These are phyloP conservation scores for Paraglomus occultum DNA, from an alignment of 192 early-diverging fungal species.

Conservation along the genomic window DNA sequence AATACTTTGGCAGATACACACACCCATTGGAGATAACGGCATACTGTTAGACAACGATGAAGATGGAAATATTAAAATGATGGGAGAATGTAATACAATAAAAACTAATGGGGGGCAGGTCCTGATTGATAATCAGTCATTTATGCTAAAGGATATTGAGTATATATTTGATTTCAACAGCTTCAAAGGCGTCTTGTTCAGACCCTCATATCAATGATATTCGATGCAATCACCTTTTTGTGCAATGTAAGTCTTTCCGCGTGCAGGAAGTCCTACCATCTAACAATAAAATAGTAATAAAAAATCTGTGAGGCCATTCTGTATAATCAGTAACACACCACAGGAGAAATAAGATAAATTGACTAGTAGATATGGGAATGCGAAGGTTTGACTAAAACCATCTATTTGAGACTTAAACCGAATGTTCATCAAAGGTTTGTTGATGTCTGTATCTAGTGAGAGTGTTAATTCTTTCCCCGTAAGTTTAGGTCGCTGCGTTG, in stretches of 20 bases:
- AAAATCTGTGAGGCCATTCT: too few relatives aligned
- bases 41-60: constrained; percentile 48
- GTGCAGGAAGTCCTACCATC: constrained; percentile 90
- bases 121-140: neutral
- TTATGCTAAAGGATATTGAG: neutral
- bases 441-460: too few relatives aligned
- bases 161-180: neutral
- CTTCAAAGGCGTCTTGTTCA: neutral
- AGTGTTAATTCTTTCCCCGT: too few relatives aligned
- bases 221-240: constrained; percentile 65
- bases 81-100: neutral
- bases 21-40: constrained; percentile 94
- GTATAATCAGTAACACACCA: too few relatives aligned
- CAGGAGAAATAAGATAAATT: too few relatives aligned
- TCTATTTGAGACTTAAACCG: too few relatives aligned
- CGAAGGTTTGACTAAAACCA: too few relatives aligned
- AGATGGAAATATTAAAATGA: constrained; percentile 10
- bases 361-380: too few relatives aligned
- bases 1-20: constrained; percentile 92
- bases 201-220: neutral
- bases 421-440: too few relatives aligned
- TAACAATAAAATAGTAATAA: constrained; percentile 30
- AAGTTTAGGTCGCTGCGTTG: too few relatives aligned
- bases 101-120: neutral
- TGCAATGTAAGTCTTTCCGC: constrained; percentile 97